phyloP scores from a whole-genome alignment of 768 basidiomycete species.

The Russula emetica region DNA sequence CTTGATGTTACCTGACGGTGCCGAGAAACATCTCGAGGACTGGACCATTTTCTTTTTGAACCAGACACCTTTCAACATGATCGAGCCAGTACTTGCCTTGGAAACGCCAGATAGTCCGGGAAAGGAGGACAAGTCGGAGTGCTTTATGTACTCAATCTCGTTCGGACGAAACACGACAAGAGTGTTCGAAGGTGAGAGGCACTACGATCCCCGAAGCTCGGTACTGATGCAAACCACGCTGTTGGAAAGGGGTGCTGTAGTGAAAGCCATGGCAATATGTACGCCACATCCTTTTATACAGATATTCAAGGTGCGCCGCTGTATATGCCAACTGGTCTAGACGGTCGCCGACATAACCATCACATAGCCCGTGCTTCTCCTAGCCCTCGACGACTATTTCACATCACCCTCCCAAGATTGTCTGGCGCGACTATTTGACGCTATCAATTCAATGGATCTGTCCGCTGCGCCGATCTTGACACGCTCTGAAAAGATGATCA shows the following conservation, averaged over 20 bases:
- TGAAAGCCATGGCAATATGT: conserved; percentile 92
- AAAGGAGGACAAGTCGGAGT: conserved; percentile 44
- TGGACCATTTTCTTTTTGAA: conserved; percentile 99
- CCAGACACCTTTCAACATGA: conserved; percentile 84
- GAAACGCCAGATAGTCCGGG: conserved; percentile 44
- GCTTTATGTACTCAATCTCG: conserved; percentile 85
- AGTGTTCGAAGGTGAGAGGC: conserved; percentile 61
- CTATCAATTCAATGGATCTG: conserved; percentile 88
- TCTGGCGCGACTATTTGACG: conserved; percentile 84
- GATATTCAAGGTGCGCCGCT: conserved; percentile 74
- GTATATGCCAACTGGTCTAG: not conserved
- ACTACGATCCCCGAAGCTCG: not conserved
- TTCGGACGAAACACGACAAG: conserved; percentile 88
- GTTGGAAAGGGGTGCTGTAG: conserved; percentile 81
- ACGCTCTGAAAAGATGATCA: conserved; percentile 79
- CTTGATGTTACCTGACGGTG: conserved; percentile 98
- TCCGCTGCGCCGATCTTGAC: conserved; percentile 73
- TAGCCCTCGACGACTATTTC: conserved; percentile 96
- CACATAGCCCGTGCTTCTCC: conserved; percentile 80
- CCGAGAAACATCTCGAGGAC: conserved; percentile 90
- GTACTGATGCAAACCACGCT: not conserved
- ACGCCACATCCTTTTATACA: conserved; percentile 93
- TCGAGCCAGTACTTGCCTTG: conserved; percentile 74
- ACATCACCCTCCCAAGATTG: conserved; percentile 84
- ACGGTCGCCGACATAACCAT: conserved; percentile 10